Evolutionary conservation across 192 early-diverging fungal species (phyloP).

Genomic region (Dispira parvispora): DNA sequence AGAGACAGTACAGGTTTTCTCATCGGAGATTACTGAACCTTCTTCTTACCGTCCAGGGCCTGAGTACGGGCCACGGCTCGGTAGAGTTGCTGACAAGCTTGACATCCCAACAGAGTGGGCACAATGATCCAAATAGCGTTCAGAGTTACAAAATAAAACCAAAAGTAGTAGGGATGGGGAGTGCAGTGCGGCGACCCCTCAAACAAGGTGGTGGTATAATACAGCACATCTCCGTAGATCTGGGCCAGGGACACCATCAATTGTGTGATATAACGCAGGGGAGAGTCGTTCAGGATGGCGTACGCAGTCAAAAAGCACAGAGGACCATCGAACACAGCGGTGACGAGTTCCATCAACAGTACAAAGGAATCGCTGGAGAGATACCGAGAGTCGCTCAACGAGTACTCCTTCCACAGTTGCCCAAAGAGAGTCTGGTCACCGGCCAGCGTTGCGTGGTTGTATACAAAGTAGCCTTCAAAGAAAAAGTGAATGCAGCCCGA

Average conservation of each 20-base stretch:
- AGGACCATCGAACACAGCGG: constrained; percentile 57
- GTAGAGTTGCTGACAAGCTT: constrained; percentile 30
- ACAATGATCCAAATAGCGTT: constrained; percentile 76
- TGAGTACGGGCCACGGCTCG: constrained; percentile 31
- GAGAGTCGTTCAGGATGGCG: constrained; percentile 32
- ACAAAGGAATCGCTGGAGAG: constrained; percentile 69
- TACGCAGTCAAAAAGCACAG: constrained; percentile 36
- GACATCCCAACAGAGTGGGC: constrained; percentile 31
- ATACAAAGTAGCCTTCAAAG: constrained; percentile 77
- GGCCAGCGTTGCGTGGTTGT: constrained; percentile 45
- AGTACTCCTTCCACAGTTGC: constrained; percentile 86
- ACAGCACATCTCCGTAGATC: constrained; percentile 69
- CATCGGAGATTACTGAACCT: constrained; percentile 22
- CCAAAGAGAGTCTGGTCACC: constrained; percentile 44
- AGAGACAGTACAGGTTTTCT: neutral
- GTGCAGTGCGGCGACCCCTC: constrained; percentile 49
- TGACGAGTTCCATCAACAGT: constrained; percentile 72
- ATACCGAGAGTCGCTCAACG: constrained; percentile 75
- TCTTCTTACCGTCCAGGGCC: constrained; percentile 27
- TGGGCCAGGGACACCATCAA: constrained; percentile 46
- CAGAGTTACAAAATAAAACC: constrained; percentile 73
- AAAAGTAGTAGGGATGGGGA: constrained; percentile 71
- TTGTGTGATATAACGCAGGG: constrained; percentile 37
- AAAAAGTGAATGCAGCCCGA: constrained; percentile 67
- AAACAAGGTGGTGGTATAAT: constrained; percentile 52